These are phyloP conservation scores for Eucalyptus tenuipes DNA, from an alignment of 345 rosid species.

Conservation along the genomic window DNA sequence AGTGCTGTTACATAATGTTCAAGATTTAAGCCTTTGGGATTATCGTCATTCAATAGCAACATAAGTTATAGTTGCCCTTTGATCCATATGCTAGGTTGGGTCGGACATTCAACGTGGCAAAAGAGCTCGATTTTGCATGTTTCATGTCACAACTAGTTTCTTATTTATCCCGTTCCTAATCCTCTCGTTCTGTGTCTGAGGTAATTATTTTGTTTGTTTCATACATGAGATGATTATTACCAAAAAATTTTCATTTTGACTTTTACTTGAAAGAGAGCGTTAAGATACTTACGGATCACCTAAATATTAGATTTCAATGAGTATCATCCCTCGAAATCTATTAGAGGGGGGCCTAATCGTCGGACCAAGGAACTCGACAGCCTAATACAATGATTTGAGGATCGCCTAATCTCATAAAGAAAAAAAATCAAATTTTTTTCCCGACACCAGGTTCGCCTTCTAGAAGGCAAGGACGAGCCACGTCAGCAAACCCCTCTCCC, in stretches of 20 bases:
- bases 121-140: neutral
- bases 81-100: neutral
- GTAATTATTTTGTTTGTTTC: too few species aligned
- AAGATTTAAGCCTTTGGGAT: neutral
- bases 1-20: neutral
- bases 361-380: neutral
- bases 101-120: fast-evolving
- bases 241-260: too few species aligned
- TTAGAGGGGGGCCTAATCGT: neutral
- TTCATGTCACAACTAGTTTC: neutral
- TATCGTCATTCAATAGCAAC: neutral
- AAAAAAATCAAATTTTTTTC: neutral
- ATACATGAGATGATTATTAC: fast-evolving
- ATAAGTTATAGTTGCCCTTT: neutral
- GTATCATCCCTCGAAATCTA: neutral
- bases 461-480: neutral
- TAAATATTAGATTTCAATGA: neutral
- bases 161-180: neutral
- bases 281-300: neutral
- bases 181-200: fast-evolving
- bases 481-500: neutral
- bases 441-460: neutral
- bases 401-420: neutral
- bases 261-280: neutral
- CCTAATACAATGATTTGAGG: neutral